phyloP scores from a whole-genome alignment of 768 basidiomycete species.

The Trametes cubensis region DNA sequence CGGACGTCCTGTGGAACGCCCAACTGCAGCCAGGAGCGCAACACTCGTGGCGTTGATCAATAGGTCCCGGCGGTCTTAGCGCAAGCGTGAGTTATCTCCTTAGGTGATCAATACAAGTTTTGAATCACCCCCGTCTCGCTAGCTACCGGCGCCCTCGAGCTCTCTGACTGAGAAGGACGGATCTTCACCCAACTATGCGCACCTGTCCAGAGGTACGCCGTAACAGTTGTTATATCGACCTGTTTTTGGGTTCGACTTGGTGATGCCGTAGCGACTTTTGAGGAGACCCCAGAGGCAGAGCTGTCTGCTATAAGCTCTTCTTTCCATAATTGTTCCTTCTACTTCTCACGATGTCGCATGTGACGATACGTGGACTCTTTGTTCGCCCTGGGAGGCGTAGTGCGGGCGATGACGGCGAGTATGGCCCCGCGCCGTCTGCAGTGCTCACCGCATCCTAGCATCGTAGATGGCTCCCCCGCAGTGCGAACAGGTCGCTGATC shows the following conservation, averaged over 20 bases:
- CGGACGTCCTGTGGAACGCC: neutral
- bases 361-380: constrained; percentile 12
- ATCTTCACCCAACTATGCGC: constrained; percentile 1
- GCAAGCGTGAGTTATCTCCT: constrained; percentile 2
- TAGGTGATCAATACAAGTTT: neutral
- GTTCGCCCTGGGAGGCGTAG: constrained; percentile 1
- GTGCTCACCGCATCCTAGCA: neutral
- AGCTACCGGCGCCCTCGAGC: neutral
- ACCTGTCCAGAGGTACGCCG: neutral
- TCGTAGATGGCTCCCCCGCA: neutral
- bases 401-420: constrained; percentile 7
- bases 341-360: constrained; percentile 16
- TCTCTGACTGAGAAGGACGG: constrained; percentile 1
- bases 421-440: constrained; percentile 2
- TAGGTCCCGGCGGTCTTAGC: neutral
- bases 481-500: constrained; percentile 1
- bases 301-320: constrained; percentile 4
- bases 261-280: constrained; percentile 7
- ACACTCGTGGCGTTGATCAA: neutral
- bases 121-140: neutral
- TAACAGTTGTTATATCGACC: too few species aligned
- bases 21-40: neutral
- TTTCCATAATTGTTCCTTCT: constrained; percentile 1
- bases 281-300: neutral
- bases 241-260: neutral